A percentile compares a stretch with the other conserved stretches of the same genome.
phyloP scores from a whole-genome alignment of 257 asterid species.

The Salvia rosmarinus region DNA sequence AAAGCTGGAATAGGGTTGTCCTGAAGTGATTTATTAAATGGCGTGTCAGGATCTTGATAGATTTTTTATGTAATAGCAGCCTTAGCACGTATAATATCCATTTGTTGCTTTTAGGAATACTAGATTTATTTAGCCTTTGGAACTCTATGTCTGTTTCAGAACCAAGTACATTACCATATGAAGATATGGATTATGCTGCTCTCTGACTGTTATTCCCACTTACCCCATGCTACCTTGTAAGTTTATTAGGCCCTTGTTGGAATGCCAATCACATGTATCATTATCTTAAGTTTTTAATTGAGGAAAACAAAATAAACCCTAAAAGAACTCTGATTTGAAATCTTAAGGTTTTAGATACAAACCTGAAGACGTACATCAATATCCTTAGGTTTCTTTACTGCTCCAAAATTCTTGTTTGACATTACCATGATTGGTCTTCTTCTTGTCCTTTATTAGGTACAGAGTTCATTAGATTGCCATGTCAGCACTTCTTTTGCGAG shows the following conservation, averaged over 20 bases:
- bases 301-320: constrained; percentile 1
- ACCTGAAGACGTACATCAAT: not conserved
- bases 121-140: not conserved
- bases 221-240: not conserved
- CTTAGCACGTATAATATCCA: not conserved
- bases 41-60: not conserved
- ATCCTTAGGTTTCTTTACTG: not conserved
- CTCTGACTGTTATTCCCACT: constrained; percentile 8
- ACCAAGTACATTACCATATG: not conserved
- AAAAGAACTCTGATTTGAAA: not conserved
- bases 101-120: not conserved
- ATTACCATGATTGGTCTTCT: not conserved
- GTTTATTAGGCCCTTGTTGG: not conserved
- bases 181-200: constrained; percentile 8
- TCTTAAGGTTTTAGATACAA: not conserved
- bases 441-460: constrained; percentile 55
- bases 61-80: not conserved
- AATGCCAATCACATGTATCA: not conserved
- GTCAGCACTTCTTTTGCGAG: constrained; percentile 81
- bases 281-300: constrained; percentile 1
- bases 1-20: not conserved
- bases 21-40: not conserved
- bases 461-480: constrained; percentile 75
- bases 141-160: not conserved
- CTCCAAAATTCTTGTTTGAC: constrained; percentile 15